Base-by-base conservation (phyloP, 2,329 filamentous ascomycete species). In the Paracoccidioides lutzii region DNA sequence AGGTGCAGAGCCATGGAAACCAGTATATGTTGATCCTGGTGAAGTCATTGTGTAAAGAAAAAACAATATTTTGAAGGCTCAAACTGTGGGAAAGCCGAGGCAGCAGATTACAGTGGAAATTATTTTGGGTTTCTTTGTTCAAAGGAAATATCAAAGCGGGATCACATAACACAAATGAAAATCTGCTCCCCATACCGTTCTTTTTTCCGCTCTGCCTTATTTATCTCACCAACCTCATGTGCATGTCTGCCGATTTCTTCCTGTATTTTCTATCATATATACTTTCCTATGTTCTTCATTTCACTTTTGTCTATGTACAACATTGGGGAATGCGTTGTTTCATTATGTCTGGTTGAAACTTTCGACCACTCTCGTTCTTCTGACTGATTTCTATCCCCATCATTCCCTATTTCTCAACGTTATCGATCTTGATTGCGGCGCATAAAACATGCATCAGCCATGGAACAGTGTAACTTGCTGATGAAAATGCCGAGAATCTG, bases 11-110 rank as follows among this genome's bases (percentile, higher is more conserved):
- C 76, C 79, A 4, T 88, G 84, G 84, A 80, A 79, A 71, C 81
- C 84, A 2, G 80, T 78, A 54, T 76, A 87, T 63, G 79, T 88
- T 60, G 85, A 88, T 68, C 78, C 84, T 59, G 85, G 85, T 55
- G 85, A 88, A 74, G 77, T 88, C 61, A 76, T 87, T 69, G 72
- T 73, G 60, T 76, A 70, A 68, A 33, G 52, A 44, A 49, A 62
- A 56, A 57, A 41, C 22, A 59, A 55, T 35, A 53, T 48, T 48
- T 52, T 53, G 57, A 60, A 60, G 55, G 57, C 53, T 12, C 7
- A 32, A 44, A 32, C 41, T 43, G 8, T 51, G 56, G 55, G 48
- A 57, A 50, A 59, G 53, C n/a, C 53, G 53, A 60, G 33, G 8
- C 33, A 53, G 10, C 37, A 53, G 28, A 37, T 53, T 53, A 22